These are phyloP conservation scores for Agrostemma githago DNA, from an alignment of 148 eudicot species.

Conservation along the genomic window DNA sequence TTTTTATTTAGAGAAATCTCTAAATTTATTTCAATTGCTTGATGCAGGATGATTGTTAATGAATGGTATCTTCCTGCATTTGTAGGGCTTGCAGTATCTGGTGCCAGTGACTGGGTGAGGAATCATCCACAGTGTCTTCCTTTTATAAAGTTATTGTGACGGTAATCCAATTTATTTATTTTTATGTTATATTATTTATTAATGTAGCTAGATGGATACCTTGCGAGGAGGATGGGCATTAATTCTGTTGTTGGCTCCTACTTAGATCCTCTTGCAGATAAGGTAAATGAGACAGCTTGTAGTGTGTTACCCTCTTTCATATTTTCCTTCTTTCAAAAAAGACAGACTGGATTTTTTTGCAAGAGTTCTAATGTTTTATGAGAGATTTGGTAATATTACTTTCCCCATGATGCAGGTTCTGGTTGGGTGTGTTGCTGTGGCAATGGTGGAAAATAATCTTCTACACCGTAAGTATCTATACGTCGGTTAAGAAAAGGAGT, in stretches of 20 bases:
- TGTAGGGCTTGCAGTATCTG: conserved; percentile 74
- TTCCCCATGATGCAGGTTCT: conserved; percentile 51
- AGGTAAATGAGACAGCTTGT: conserved; percentile 42
- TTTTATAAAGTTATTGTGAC: neutral
- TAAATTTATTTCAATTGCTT: neutral
- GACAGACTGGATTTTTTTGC: neutral
- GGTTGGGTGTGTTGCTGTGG: conserved; percentile 90
- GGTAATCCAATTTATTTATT: conserved; percentile 10
- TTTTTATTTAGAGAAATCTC: neutral
- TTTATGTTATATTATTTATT: conserved; percentile 5
- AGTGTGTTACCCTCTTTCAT: neutral
- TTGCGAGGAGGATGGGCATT: conserved; percentile 94
- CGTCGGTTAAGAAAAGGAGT: conserved; percentile 8
- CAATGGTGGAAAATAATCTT: conserved; percentile 88
- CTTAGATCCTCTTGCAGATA: conserved; percentile 99
- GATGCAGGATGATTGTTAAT: conserved; percentile 87
- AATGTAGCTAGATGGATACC: conserved; percentile 83
- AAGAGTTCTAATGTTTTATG: neutral
- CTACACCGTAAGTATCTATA: conserved; percentile 66
- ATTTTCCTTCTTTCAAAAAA: neutral
- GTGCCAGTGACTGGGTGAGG: conserved; percentile 94
- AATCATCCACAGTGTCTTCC: conserved; percentile 1
- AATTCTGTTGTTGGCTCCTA: conserved; percentile 93
- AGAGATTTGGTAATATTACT: conserved; percentile 11
- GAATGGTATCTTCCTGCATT: conserved; percentile 96